phyloP scores from a whole-genome alignment of 495 filamentous ascomycete species.

The Lophiostoma macrostomum region DNA sequence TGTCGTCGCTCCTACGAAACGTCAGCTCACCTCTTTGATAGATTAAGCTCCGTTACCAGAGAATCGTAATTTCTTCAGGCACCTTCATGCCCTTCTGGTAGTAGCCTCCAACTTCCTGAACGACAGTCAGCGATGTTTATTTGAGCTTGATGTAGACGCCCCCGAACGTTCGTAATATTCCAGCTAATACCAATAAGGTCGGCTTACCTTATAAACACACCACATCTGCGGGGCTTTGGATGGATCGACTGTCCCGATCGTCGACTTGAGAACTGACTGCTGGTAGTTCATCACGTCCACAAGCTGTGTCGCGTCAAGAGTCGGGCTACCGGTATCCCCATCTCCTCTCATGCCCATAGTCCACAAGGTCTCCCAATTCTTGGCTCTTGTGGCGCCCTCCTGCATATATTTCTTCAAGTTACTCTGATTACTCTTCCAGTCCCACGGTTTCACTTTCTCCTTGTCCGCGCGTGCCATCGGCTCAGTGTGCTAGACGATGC shows the following conservation, averaged over 20 bases:
- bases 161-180: too few species aligned
- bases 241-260: slow-evolving; percentile 47
- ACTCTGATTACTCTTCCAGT: slow-evolving; percentile 63
- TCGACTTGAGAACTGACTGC: slow-evolving; percentile 51
- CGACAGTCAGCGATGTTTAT: too few species aligned
- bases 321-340: slow-evolving; percentile 59
- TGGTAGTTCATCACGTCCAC: slow-evolving; percentile 59
- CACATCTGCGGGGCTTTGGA: slow-evolving; percentile 63
- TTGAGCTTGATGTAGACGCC: too few species aligned
- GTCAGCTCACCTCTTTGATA: too few species aligned
- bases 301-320: slow-evolving; percentile 57
- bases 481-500: slow-evolving; percentile 73
- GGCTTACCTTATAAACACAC: slow-evolving; percentile 45
- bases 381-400: slow-evolving; percentile 63
- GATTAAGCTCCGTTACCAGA: too few species aligned
- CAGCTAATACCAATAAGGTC: too few species aligned
- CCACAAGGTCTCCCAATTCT: slow-evolving; percentile 61
- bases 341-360: slow-evolving; percentile 73
- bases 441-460: slow-evolving; percentile 60
- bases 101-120: slow-evolving; percentile 54
- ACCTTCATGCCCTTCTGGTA: slow-evolving; percentile 59
- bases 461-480: slow-evolving; percentile 70
- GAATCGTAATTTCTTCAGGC: slow-evolving; percentile 68
- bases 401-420: slow-evolving; percentile 64
- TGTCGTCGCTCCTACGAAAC: slow-evolving; percentile 76